Base-by-base conservation (phyloP, 257 asterid genomes). In the Petrea volubilis region DNA sequence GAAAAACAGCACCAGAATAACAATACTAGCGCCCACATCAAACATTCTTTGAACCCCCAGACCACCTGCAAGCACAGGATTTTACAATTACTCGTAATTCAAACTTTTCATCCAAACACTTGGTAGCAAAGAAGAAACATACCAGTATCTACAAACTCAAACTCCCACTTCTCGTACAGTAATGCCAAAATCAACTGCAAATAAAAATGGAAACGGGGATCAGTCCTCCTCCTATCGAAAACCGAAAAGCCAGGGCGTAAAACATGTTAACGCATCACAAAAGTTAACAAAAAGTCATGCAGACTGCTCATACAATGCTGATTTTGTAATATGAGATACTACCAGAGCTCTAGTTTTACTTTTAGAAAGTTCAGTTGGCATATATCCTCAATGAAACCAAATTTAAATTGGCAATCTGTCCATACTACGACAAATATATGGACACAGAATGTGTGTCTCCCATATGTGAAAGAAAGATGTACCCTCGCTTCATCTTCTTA, bases 91-190 rank as follows among this genome's bases (percentile, higher is more conserved):
- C 15, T 9, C 3, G 15, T 2, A 51, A 44, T 44, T 6, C 3
- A 44, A 14, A 59, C 5, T 18, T 20, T 20, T 9, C 28, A 21
- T 21, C 6, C 12, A 10, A 53, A 33, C 7, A n/a, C 2, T 1
- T 38, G 8, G 14, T 38, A 14, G 7, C 38, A 33, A 33, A 53
- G 3, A 34, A 62, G 50, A 21, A 33, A 73, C 76, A 7, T 74
- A 88, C 92, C 92, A 7, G 91, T 73, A 27, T 87, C 87, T 56
- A 84, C 49, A 65, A 87, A 87, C 77, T 82, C 83, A 4, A 65
- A 82, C 58, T 82, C 77, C 23, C 76, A 63, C 61, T 40, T 71
- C 53, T 85, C 80, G 44, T 87, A 84, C 6, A 84, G 68, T 13
- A 79, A 66, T 33, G 85, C 83, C 52, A 84, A 70, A 46, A 79